Evolutionary conservation across 345 rosid species (phyloP).

Genomic region (Camelina sativa): DNA sequence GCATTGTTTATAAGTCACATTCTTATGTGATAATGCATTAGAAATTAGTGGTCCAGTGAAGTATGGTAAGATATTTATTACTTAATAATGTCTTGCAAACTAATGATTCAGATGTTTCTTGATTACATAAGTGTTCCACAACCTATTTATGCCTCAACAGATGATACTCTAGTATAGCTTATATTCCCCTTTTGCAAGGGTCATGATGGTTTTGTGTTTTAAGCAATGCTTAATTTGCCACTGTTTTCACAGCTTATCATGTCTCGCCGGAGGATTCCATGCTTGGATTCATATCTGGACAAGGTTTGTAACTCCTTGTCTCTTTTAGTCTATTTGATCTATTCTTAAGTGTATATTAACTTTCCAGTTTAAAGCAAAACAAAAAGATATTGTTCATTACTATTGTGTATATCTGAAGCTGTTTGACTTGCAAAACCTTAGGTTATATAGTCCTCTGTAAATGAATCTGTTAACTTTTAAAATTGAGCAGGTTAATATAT

Average conservation of each 20-base stretch:
- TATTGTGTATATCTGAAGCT: no score
- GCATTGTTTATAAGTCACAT: neutral
- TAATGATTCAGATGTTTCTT: conserved; percentile 7
- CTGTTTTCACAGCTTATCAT: conserved; percentile 67
- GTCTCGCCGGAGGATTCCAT: conserved; percentile 94
- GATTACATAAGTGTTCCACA: neutral
- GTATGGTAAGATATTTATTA: conserved; percentile 7
- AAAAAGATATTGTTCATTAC: no score
- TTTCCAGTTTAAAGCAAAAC: no score
- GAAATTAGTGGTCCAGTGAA: conserved; percentile 21
- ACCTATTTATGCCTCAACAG: neutral
- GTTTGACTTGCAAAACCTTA: no score
- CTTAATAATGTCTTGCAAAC: conserved; percentile 16
- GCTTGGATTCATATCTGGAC: conserved; percentile 96
- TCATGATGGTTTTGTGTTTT: neutral
- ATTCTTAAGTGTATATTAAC: conserved; percentile 6
- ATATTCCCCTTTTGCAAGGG: conserved; percentile 16
- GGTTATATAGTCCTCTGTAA: no score
- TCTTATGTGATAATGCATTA: conserved; percentile 9
- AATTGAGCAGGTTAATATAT: conserved; percentile 80
- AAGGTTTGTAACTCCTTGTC: conserved; percentile 56
- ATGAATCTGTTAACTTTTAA: conserved; percentile 23
- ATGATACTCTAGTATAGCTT: neutral
- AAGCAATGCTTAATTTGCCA: neutral
- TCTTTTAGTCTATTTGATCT: conserved; percentile 25